Evolutionary conservation across 2,329 filamentous ascomycete genomes (phyloP).

Genomic region (Zymoseptoria pseudotritici): DNA sequence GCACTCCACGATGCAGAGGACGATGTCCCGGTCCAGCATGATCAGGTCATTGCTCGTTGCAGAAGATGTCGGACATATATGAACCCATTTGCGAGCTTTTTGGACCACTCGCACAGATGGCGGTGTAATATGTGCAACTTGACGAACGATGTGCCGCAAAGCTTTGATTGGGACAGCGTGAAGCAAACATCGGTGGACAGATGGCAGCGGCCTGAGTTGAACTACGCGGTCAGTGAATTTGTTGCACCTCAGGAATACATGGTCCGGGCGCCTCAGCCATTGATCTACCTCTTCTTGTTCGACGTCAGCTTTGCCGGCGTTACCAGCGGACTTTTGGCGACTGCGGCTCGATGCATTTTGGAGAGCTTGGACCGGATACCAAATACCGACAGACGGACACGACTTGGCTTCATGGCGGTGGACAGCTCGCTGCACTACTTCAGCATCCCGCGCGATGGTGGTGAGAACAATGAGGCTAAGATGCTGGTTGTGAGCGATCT

Average conservation of each 20-base stretch:
- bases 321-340: constrained; percentile 83
- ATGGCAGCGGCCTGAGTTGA: constrained; percentile 87
- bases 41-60: constrained; percentile 95
- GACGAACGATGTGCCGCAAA: constrained; percentile 97
- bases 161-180: constrained; percentile 95
- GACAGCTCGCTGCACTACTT: constrained; percentile 96
- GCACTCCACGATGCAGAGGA: constrained; percentile 91
- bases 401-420: constrained; percentile 89
- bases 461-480: constrained; percentile 74
- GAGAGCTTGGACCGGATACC: constrained; percentile 95
- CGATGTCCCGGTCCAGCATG: constrained; percentile 80
- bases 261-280: constrained; percentile 90
- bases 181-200: constrained; percentile 85
- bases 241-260: constrained; percentile 98
- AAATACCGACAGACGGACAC: constrained; percentile 89
- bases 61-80: constrained; percentile 94
- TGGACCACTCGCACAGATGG: constrained; percentile 96
- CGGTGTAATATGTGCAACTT: constrained; percentile 99
- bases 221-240: constrained; percentile 95
- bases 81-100: constrained; percentile 92
- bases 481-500: constrained; percentile 95
- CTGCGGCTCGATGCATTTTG: constrained; percentile 83
- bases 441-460: constrained; percentile 79
- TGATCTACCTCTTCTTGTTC: constrained; percentile 92
- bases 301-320: constrained; percentile 89